These are phyloP conservation scores for Ustilago nuda DNA, from an alignment of 1,284 basidiomycete genomes.

Conservation along the genomic window DNA sequence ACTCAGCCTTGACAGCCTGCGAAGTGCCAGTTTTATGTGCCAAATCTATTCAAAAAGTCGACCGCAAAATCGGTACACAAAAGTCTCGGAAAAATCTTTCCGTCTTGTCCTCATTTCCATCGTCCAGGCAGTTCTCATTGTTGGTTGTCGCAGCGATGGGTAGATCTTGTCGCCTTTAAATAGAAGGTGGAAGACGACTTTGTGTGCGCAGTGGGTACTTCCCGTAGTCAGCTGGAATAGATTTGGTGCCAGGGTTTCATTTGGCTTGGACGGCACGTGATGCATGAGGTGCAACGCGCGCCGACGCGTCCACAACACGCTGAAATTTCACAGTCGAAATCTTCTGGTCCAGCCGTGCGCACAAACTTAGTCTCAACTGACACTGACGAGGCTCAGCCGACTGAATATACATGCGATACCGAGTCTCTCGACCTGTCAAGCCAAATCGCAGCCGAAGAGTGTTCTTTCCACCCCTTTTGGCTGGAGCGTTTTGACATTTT, in stretches of 20 bases:
- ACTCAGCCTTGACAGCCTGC: conserved; percentile 12
- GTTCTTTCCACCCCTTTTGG: background rate
- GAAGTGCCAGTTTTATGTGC: background rate
- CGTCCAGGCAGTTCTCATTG: background rate
- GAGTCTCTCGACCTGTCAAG: background rate
- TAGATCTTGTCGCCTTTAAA: no score
- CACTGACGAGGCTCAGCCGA: conserved; percentile 4
- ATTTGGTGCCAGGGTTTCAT: background rate
- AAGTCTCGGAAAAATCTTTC: background rate
- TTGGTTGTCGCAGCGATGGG: no score
- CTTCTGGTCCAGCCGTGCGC: background rate
- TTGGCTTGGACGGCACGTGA: conserved; percentile 33
- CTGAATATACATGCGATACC: conserved; percentile 9
- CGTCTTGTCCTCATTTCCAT: no score
- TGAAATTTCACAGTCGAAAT: background rate
- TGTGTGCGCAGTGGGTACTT: background rate
- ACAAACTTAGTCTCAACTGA: background rate
- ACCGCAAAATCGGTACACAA: background rate
- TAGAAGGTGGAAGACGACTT: no score
- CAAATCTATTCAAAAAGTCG: background rate
- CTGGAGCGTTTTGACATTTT: background rate
- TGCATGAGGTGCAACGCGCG: conserved; percentile 9
- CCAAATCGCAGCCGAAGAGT: background rate
- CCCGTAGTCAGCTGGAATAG: background rate
- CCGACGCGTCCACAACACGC: conserved; percentile 36